These are phyloP conservation scores for Solanum okadae DNA, from an alignment of 257 asterid species.

Conservation along the genomic window DNA sequence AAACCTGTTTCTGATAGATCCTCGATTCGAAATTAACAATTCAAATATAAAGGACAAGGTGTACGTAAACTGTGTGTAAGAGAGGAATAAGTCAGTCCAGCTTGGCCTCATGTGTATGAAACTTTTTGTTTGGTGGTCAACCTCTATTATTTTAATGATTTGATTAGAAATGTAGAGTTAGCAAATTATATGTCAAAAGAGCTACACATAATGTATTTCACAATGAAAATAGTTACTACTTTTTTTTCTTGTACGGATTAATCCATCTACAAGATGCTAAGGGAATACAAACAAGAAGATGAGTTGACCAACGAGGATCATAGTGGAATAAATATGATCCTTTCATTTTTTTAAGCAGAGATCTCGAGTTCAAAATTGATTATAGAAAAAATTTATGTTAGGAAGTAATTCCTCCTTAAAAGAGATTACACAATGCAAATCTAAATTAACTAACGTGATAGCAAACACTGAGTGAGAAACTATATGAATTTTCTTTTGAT, in stretches of 20 bases:
- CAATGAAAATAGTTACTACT: background rate
- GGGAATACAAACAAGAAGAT: background rate
- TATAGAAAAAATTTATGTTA: background rate
- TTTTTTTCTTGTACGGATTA: background rate
- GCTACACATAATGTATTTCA: background rate
- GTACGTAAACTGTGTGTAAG: background rate
- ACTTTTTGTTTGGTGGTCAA: background rate
- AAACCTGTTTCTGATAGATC: fast-evolving
- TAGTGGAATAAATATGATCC: background rate
- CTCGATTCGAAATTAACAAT: background rate
- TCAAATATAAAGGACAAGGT: background rate
- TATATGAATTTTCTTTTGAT: background rate
- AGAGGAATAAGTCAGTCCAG: background rate
- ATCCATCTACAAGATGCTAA: background rate
- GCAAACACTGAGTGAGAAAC: background rate
- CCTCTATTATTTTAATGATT: background rate
- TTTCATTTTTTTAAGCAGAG: background rate
- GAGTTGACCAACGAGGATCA: background rate
- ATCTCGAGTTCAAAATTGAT: background rate
- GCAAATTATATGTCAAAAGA: background rate
- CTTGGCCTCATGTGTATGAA: background rate
- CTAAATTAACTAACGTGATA: background rate
- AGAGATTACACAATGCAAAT: fast-evolving
- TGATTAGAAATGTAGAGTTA: background rate
- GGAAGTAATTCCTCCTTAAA: background rate